Evolutionary conservation across 176 grass and related monocot genomes (phyloP).

Genomic region (Elymus sibiricus): DNA sequence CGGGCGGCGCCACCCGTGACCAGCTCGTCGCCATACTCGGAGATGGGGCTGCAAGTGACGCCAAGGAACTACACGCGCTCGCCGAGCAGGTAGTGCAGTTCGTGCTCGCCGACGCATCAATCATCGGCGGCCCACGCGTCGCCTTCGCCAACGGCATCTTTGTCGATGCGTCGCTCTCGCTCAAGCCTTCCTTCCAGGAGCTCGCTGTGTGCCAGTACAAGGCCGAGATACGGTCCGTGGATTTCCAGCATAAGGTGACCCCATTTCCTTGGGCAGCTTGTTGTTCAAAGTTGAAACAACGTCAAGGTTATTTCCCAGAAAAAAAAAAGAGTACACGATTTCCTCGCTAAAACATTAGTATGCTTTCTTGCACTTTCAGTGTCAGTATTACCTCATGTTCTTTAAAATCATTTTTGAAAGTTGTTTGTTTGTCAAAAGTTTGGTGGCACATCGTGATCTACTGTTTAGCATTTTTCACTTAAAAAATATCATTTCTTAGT

Average conservation of each 20-base stretch:
- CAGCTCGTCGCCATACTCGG: constrained; percentile 50
- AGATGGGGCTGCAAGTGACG: not conserved
- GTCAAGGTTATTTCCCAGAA: not conserved
- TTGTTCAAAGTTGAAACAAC: not conserved
- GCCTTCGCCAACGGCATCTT: not conserved
- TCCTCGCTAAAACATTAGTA: too few relatives aligned
- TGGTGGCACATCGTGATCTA: too few relatives aligned
- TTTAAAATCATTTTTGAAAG: too few relatives aligned
- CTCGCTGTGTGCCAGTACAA: not conserved
- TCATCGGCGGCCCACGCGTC: not conserved
- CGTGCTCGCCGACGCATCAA: not conserved
- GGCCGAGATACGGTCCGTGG: not conserved
- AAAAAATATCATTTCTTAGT: too few relatives aligned
- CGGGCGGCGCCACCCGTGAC: constrained; percentile 56
- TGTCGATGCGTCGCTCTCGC: not conserved
- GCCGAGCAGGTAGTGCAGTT: not conserved
- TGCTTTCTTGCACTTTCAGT: not conserved
- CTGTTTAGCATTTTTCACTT: too few relatives aligned
- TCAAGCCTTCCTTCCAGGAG: not conserved
- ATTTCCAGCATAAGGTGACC: constrained; percentile 9
- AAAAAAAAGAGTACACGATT: not conserved
- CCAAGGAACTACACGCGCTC: not conserved
- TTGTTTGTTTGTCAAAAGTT: too few relatives aligned
- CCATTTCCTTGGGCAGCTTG: not conserved
- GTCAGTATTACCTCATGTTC: too few relatives aligned